phyloP scores from a whole-genome alignment of 2,329 filamentous ascomycete genomes.

The Karstenula rhodostoma region DNA sequence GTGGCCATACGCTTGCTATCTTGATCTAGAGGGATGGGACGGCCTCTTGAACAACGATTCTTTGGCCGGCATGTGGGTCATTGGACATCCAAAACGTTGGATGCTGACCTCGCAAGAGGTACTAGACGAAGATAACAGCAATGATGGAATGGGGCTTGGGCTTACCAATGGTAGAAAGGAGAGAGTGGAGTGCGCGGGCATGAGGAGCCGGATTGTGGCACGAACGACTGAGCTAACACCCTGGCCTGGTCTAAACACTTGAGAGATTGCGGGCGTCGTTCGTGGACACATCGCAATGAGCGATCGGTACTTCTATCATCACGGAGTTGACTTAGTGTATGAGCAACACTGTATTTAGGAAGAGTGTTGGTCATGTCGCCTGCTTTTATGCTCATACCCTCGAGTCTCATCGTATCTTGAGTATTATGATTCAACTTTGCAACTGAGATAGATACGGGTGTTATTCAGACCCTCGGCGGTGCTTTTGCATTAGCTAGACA shows the following conservation, averaged over 20 bases:
- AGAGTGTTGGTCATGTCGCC: background rate
- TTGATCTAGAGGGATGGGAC: background rate
- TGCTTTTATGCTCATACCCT: background rate
- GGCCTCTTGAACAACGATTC: background rate
- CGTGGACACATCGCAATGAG: no score
- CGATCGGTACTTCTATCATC: no score
- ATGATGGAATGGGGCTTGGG: background rate
- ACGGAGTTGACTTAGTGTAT: no score
- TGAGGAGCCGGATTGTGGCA: background rate
- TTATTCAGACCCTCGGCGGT: background rate
- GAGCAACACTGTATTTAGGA: background rate
- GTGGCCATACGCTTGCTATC: background rate
- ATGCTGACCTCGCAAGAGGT: background rate
- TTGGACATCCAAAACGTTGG: background rate
- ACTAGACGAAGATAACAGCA: accelerated
- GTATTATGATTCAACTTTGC: background rate
- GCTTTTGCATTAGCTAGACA: background rate
- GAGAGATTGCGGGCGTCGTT: no score
- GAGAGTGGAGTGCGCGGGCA: background rate
- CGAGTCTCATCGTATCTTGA: background rate
- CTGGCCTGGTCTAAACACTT: no score
- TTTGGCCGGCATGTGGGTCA: background rate
- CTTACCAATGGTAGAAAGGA: background rate
- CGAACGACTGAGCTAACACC: background rate
- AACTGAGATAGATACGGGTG: background rate